Evolutionary conservation across 164 flowering plant species (phyloP).

Genomic region (Nymphaea colorata): DNA sequence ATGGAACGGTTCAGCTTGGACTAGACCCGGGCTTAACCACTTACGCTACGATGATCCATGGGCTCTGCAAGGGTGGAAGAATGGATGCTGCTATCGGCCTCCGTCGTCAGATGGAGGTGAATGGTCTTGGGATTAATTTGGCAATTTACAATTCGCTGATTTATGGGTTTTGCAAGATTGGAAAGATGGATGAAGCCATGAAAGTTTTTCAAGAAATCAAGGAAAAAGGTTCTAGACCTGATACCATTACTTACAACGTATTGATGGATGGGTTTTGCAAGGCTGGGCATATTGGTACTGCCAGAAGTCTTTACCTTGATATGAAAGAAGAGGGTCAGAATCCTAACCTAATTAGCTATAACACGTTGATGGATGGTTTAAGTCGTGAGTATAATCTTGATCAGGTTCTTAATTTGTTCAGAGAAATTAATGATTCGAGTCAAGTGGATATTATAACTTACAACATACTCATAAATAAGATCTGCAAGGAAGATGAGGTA

Average conservation of each 20-base stretch:
- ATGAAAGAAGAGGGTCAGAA: conserved; percentile 10
- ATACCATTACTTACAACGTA: conserved; percentile 12
- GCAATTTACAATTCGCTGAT: conserved; percentile 14
- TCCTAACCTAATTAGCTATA: conserved; percentile 9
- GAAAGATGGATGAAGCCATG: conserved; percentile 12
- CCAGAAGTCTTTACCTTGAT: conserved; percentile 6
- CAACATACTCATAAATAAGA: conserved; percentile 8
- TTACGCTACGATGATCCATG: conserved; percentile 18
- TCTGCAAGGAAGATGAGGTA: conserved; percentile 10
- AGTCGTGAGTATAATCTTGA: conserved; percentile 13
- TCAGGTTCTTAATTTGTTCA: conserved; percentile 7
- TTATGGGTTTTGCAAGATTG: conserved; percentile 9
- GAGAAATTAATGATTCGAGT: conserved; percentile 4
- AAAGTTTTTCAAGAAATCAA: conserved; percentile 11
- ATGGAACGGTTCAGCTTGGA: conserved; percentile 14
- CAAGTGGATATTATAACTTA: conserved; percentile 12
- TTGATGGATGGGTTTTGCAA: conserved; percentile 19
- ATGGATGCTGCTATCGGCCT: conserved; percentile 16
- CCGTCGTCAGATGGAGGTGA: conserved; percentile 14
- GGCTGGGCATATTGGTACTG: conserved; percentile 10
- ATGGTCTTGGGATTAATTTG: conserved; percentile 8
- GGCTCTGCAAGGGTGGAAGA: conserved; percentile 12
- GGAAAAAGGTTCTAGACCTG: conserved; percentile 10
- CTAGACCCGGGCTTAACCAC: conserved; percentile 13
- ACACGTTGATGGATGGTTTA: conserved; percentile 13